Evolutionary conservation across 2,329 filamentous ascomycete species (phyloP), one percentile per base, ranked within the genome.

Genomic region (Epichloe elymi): DNA sequence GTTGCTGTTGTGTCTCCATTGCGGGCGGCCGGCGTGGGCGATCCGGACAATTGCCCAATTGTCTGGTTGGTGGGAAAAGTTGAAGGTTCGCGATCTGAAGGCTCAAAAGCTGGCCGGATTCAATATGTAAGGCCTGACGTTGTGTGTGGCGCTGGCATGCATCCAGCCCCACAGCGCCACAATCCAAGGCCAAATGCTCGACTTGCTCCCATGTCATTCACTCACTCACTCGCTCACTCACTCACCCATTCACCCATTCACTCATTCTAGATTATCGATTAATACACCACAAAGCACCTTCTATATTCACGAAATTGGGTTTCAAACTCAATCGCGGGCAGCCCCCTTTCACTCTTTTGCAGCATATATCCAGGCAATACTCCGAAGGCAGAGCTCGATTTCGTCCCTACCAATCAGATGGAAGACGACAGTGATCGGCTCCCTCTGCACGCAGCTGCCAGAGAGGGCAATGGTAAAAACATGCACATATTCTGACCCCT

Each of bases 401-500:
- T 41, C 3, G 38, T 3, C 23, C 36, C 17, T 2, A 14, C 12
- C 36, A 14, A 5, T 14, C 36, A 17, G 8, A 66, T 66, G 62
- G 63, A 66, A 48, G 62, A 67, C 6, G 65, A 73, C 19, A 58
- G 67, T 43, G 73, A 81, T 48, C 88, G 85, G 60, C 96, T 83
- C 59, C 85, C 88, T 30, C 83, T 96, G 42, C 91, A 97, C 63
- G 86, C 86, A 57, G 91, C 91, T 41, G 85, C 85, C 55, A 79
- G 90, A 51, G 88, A 95, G 66, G 90, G 41, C 85, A 81, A 81
- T 73, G 76, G 90, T 95, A 75, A 64, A 75, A 33, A 26, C 8
- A 43, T 4, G 41, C 8, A 23, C 20, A 12, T 8, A 3, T 48
- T 33, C 33, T 7, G 7, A 7, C 3, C 38, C n/a, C 20, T 14